Evolutionary conservation across 371 early-diverging fungal genomes (phyloP).

Genomic region (Nosema muscidifuracis): DNA sequence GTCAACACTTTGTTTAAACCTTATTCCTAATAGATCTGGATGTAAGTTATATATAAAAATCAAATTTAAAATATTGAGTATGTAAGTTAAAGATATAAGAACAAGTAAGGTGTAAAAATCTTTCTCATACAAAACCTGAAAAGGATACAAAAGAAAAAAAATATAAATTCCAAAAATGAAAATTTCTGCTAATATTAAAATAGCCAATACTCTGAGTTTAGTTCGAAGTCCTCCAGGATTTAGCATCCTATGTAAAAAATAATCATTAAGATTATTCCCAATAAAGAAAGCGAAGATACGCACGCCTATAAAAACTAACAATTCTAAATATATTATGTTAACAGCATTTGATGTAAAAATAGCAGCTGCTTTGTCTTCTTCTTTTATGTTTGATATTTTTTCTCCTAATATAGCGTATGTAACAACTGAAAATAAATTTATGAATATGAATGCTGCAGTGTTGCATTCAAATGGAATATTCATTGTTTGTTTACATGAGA

Average conservation of each 20-base stretch:
- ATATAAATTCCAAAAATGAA: slow-evolving; percentile 1
- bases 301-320: slow-evolving; percentile 22
- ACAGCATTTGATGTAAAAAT: background rate
- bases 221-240: slow-evolving; percentile 10
- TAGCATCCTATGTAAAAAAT: slow-evolving; percentile 2
- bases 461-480: background rate
- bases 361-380: background rate
- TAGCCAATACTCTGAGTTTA: slow-evolving; percentile 20
- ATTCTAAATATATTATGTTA: background rate
- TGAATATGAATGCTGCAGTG: background rate
- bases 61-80: slow-evolving; percentile 13
- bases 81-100: background rate
- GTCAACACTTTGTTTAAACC: background rate
- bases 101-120: background rate
- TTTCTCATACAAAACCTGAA: background rate
- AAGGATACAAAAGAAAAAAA: slow-evolving; percentile 1
- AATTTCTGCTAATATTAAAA: slow-evolving; percentile 1
- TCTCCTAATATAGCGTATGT: background rate
- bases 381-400: background rate
- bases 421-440: background rate
- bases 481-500: slow-evolving; percentile 2
- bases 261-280: slow-evolving; percentile 26
- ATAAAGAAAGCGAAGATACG: slow-evolving; percentile 23
- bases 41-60: slow-evolving; percentile 20
- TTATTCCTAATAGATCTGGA: slow-evolving; percentile 30